phyloP scores from a whole-genome alignment of 2,329 filamentous ascomycete genomes.

The Colletotrichum sp. region DNA sequence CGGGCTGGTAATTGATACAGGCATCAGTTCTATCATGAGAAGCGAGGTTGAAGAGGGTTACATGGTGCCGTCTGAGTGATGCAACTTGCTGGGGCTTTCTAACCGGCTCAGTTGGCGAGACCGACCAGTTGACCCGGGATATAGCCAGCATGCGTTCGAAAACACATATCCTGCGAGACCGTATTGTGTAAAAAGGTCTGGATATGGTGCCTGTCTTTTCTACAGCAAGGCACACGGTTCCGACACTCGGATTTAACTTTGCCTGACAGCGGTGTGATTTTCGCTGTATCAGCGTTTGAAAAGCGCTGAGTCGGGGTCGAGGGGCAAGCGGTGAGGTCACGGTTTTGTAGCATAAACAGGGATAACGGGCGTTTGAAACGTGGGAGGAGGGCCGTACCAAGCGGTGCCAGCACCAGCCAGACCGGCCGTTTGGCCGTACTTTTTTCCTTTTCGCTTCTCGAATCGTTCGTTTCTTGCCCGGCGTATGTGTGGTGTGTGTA shows the following conservation, averaged over 20 bases:
- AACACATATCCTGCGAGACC: not conserved
- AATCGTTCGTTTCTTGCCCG: not conserved
- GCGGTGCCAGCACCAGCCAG: not conserved
- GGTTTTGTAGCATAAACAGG: not conserved
- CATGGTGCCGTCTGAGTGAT: not conserved
- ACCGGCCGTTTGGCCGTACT: not conserved
- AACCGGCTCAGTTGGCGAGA: not conserved
- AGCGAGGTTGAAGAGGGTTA: not conserved
- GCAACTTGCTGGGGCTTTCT: not conserved
- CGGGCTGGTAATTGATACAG: constrained; percentile 23
- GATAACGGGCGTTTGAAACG: not conserved
- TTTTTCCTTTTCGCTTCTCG: not conserved
- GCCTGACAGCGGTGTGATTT: not conserved
- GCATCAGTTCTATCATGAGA: constrained; percentile 10
- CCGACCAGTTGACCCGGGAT: not conserved
- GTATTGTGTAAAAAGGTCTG: not conserved
- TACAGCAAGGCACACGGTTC: not conserved
- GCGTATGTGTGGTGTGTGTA: not conserved
- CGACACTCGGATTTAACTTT: not conserved
- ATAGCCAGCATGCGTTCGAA: not conserved
- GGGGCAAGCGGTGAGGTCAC: not conserved
- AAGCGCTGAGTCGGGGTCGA: not conserved
- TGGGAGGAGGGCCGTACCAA: not conserved
- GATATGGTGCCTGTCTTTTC: not conserved
- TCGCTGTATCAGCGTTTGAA: not conserved